These are phyloP conservation scores for Colletotrichum cuscutae DNA, from an alignment of 2,329 filamentous ascomycete species.

Conservation along the genomic window DNA sequence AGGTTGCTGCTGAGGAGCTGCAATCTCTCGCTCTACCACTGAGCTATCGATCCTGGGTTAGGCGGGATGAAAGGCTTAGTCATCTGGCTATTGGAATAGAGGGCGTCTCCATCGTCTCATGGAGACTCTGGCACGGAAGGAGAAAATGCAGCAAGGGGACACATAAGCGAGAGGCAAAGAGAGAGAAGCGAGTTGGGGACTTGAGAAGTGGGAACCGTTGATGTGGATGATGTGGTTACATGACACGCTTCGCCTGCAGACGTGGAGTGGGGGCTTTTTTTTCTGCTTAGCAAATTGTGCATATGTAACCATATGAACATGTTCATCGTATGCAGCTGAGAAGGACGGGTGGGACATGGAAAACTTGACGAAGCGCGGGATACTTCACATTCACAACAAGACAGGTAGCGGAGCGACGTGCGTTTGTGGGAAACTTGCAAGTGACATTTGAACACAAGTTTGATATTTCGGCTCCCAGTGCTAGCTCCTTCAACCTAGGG, in stretches of 20 bases:
- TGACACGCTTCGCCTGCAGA: too few species aligned
- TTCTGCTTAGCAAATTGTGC: conserved; percentile 11
- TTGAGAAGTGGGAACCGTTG: conserved; percentile 9
- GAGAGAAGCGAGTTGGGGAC: conserved; percentile 5
- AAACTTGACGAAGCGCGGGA: not conserved
- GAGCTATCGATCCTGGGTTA: conserved; percentile 32
- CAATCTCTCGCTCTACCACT: conserved; percentile 36
- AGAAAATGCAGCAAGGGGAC: not conserved
- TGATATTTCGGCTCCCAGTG: conserved; percentile 7
- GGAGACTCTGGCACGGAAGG: not conserved
- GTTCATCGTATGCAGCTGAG: not conserved
- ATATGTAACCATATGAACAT: not conserved
- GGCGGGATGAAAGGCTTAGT: not conserved
- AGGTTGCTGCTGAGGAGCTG: conserved; percentile 17
- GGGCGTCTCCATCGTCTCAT: not conserved
- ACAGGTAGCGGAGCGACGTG: too few species aligned
- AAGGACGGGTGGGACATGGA: not conserved
- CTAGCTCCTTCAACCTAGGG: conserved; percentile 28
- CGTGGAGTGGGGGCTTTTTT: too few species aligned
- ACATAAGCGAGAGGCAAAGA: not conserved
- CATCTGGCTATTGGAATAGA: not conserved
- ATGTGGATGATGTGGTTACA: too few species aligned
- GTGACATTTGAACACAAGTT: conserved; percentile 12
- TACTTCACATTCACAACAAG: not conserved
- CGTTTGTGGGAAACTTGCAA: not conserved